These are phyloP conservation scores for Trichodelitschia bisporula DNA, from an alignment of 495 filamentous ascomycete genomes.

Conservation along the genomic window DNA sequence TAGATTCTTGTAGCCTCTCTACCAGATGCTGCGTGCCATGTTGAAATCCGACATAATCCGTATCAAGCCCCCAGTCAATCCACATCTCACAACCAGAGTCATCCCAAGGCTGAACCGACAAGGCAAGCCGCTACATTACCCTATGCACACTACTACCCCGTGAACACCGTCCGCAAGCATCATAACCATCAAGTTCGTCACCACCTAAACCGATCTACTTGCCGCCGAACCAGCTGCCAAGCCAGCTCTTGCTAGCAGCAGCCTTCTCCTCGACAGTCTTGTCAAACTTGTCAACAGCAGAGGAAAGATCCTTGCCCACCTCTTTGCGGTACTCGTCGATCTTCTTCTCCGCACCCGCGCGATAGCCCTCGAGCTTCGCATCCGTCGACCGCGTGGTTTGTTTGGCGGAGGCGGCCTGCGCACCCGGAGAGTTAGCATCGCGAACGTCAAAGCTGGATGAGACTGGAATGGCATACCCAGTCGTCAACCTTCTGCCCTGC, in stretches of 20 bases:
- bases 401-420: constrained; percentile 36
- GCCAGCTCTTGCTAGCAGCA: constrained; percentile 10
- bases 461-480: constrained; percentile 19
- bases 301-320: constrained; percentile 7
- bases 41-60: too few relatives aligned
- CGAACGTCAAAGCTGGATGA: not conserved
- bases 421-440: constrained; percentile 1
- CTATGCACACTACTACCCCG: too few relatives aligned
- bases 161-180: too few relatives aligned
- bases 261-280: constrained; percentile 9
- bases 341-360: constrained; percentile 36
- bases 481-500: constrained; percentile 29
- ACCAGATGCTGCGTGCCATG: too few relatives aligned
- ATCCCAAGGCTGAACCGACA: too few relatives aligned
- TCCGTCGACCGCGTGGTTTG: constrained; percentile 24
- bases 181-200: not conserved
- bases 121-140: too few relatives aligned
- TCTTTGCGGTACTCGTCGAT: constrained; percentile 25
- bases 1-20: too few relatives aligned
- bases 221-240: constrained; percentile 11
- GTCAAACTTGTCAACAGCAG: constrained; percentile 12
- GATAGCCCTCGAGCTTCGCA: constrained; percentile 30
- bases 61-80: too few relatives aligned
- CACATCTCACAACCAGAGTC: too few relatives aligned
- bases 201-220: constrained; percentile 4